A percentile compares a stretch with the other conserved stretches of the same genome.
These are phyloP conservation scores for Penicillium parvum DNA, from an alignment of 495 filamentous ascomycete species.

Conservation along the genomic window DNA sequence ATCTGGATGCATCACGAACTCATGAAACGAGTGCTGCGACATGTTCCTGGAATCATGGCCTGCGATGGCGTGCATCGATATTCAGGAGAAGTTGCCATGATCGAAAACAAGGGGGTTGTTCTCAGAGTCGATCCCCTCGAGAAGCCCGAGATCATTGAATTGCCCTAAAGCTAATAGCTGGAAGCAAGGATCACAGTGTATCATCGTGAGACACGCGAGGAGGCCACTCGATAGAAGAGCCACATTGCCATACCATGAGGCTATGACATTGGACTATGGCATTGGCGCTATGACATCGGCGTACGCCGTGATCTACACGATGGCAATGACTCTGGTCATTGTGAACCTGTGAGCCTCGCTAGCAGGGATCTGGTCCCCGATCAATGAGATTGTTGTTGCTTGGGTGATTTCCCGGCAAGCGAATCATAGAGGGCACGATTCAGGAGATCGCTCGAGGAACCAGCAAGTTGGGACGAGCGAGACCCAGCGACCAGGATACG, in stretches of 20 bases:
- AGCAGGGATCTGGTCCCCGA: too few species aligned
- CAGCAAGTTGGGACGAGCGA: slow-evolving; percentile 29
- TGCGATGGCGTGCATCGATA: slow-evolving; percentile 18
- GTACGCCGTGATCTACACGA: too few species aligned
- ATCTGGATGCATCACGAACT: slow-evolving; percentile 19
- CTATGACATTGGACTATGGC: too few species aligned
- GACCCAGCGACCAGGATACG: slow-evolving; percentile 36
- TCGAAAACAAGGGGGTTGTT: slow-evolving; percentile 19
- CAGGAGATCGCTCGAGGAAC: slow-evolving; percentile 32
- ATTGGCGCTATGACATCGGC: too few species aligned
- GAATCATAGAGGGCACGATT: background rate
- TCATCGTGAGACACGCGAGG: slow-evolving; percentile 29
- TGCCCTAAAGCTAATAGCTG: slow-evolving; percentile 25
- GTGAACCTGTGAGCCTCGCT: too few species aligned
- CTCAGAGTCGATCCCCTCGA: slow-evolving; percentile 10
- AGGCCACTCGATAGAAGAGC: slow-evolving; percentile 4
- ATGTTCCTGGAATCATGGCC: background rate
- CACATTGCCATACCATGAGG: background rate
- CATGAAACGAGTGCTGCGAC: slow-evolving; percentile 20
- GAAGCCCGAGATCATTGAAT: slow-evolving; percentile 6
- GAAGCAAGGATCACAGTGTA: slow-evolving; percentile 40
- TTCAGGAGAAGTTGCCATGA: slow-evolving; percentile 22
- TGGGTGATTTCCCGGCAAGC: background rate
- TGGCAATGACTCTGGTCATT: too few species aligned
- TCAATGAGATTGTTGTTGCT: background rate